Evolutionary conservation across 257 asterid genomes (phyloP).

Genomic region (Lycium ferocissimum): DNA sequence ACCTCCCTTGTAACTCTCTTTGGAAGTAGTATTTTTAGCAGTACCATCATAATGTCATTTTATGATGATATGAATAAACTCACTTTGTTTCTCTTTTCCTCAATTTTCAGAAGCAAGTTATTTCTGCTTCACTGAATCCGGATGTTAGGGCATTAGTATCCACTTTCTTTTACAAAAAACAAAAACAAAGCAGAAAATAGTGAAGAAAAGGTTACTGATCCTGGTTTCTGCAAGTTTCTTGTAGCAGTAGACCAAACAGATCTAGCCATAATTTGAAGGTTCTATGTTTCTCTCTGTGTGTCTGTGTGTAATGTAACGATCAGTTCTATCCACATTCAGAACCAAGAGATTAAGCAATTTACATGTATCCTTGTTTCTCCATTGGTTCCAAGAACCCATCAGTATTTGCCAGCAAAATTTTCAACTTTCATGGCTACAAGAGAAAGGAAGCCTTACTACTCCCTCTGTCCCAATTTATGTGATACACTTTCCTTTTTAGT

Average conservation of each 20-base stretch:
- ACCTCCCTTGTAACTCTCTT: background rate
- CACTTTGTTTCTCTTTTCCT: background rate
- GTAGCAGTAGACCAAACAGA: background rate
- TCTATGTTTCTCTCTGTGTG: too few relatives aligned
- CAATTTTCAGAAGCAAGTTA: too few relatives aligned
- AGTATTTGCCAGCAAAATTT: too few relatives aligned
- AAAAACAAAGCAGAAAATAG: conserved; percentile 3
- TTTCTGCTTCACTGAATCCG: background rate
- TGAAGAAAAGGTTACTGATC: conserved; percentile 5
- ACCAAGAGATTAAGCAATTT: too few relatives aligned
- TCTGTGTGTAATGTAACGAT: too few relatives aligned
- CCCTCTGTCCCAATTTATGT: too few relatives aligned
- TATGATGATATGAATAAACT: background rate
- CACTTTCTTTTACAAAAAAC: background rate
- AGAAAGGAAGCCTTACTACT: background rate
- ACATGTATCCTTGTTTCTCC: too few relatives aligned
- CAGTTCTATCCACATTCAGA: too few relatives aligned
- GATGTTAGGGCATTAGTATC: background rate
- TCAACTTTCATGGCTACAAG: background rate
- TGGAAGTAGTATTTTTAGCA: background rate
- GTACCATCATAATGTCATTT: background rate
- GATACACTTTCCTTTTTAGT: too few relatives aligned
- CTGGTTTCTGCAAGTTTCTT: background rate
- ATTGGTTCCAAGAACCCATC: too few relatives aligned
- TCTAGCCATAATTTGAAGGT: background rate